These are phyloP conservation scores for Adansonia rubrostipa DNA, from an alignment of 441 rosid species.

Conservation along the genomic window DNA sequence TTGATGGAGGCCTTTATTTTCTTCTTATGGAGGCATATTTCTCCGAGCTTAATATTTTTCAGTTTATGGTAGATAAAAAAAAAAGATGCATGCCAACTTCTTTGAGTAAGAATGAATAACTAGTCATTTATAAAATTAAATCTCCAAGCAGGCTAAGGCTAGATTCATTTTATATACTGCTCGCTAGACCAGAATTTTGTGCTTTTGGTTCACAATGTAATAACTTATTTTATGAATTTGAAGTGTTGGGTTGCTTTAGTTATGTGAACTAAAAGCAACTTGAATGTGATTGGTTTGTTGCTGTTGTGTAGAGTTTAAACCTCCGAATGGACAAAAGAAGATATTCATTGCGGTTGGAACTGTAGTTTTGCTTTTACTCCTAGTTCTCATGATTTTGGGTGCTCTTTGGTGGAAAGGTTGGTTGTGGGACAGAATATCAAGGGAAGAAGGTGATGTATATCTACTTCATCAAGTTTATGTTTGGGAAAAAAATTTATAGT, in stretches of 20 bases:
- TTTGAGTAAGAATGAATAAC: slow-evolving; percentile 4
- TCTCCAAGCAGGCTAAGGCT: neutral
- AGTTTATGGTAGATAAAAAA: neutral
- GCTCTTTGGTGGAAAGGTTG: slow-evolving; percentile 40
- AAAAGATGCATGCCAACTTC: neutral
- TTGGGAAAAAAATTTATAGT: neutral
- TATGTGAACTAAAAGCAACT: neutral
- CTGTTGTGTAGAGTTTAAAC: slow-evolving; percentile 19
- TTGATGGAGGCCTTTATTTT: neutral
- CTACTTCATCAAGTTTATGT: neutral
- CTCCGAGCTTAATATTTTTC: neutral
- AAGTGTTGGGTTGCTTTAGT: neutral
- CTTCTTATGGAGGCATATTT: neutral
- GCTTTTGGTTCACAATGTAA: neutral
- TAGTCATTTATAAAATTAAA: slow-evolving; percentile 10
- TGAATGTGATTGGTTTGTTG: neutral
- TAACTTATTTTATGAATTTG: neutral
- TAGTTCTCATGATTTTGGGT: slow-evolving; percentile 29
- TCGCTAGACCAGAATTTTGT: neutral
- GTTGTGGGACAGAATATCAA: slow-evolving; percentile 22
- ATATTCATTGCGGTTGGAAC: slow-evolving; percentile 26
- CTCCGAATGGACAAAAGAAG: slow-evolving; percentile 9
- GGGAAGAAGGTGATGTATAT: slow-evolving; percentile 29
- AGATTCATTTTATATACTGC: neutral
- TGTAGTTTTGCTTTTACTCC: slow-evolving; percentile 22